Base-by-base conservation (phyloP, 805 yeast genomes). In the Dipodascus albidus region DNA sequence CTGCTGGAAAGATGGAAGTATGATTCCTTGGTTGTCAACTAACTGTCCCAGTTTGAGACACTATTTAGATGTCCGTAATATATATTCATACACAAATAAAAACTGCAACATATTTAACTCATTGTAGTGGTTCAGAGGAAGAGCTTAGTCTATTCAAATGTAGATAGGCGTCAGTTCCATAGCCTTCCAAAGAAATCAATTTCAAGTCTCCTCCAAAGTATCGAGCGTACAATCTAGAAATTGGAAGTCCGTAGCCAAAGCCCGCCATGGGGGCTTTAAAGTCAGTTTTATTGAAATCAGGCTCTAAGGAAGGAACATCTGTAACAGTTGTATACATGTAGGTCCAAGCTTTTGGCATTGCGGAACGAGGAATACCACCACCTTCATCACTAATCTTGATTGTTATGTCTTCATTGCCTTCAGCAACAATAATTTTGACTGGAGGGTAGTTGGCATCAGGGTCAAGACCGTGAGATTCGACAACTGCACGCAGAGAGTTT, bases 261-360 rank as follows among this genome's bases (percentile, higher is more conserved):
- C 96, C 96, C 51, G 96, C 96, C 86, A 88, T 84, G 54, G 96
- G 96, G 0, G 95, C 95, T 64, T 80, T 79, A 70, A 85, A 84
- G 54, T 83, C 85, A 20, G 80, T 73, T 60, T 79, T 81, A 58
- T 75, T 74, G 42, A 70, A 66, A 47, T 80, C 84, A 1, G 78
- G 76, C 55, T 82, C 87, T 50, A 83, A 68, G 21, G 73, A 76
- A 0, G 90, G 90, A 3, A 85, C 77, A 52, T 80, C 76, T 59
- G 81, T 81, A 50, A 89, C 95, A 0, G 96, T 85, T 2, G 96
- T 89, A 70, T 88, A 88, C 67, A 89, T 76, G 66, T 88, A 88
- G 0, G 96, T 87, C 96, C 96, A 89, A 48, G 88, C 85, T 57
- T 86, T 73, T 2, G 95, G 93, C n/a, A 86, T 78, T 53, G 86